Evolutionary conservation across 352 stramenopile species (phyloP).

Genomic region (Plasmopara halstedii): DNA sequence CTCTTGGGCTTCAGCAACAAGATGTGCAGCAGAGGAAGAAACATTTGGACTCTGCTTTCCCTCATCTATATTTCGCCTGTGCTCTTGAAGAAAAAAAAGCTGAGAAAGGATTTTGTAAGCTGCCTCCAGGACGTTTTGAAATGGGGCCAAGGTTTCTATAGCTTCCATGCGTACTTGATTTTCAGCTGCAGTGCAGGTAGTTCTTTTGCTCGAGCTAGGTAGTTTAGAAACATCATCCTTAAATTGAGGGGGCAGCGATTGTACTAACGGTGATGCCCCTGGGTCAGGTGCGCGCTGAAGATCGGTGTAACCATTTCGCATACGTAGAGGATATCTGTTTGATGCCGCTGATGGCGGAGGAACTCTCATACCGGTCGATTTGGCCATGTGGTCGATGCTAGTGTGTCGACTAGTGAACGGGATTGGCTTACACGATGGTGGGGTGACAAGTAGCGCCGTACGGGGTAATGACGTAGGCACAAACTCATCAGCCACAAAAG

Average conservation of each 20-base stretch:
- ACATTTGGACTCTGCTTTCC: slow-evolving; percentile 39
- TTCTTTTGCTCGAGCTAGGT: slow-evolving; percentile 6
- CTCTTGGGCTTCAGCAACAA: slow-evolving; percentile 55
- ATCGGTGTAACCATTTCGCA: slow-evolving; percentile 27
- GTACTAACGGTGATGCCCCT: slow-evolving; percentile 6
- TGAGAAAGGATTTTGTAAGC: slow-evolving; percentile 49
- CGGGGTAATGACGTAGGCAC: slow-evolving; percentile 46
- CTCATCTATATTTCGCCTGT: slow-evolving; percentile 20
- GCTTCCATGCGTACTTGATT: slow-evolving; percentile 1
- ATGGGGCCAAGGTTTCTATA: slow-evolving; percentile 1
- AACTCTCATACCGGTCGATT: slow-evolving; percentile 15
- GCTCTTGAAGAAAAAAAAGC: slow-evolving; percentile 64
- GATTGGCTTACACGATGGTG: slow-evolving; percentile 45
- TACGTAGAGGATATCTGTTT: slow-evolving; percentile 29
- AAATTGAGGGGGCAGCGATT: slow-evolving; percentile 16
- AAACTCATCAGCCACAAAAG: slow-evolving; percentile 63
- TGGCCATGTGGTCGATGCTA: slow-evolving; percentile 17
- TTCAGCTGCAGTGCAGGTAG: slow-evolving; percentile 4
- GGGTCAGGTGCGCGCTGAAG: slow-evolving; percentile 24
- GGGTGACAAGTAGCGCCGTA: slow-evolving; percentile 64
- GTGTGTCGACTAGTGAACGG: slow-evolving; percentile 15
- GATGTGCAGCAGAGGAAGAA: slow-evolving; percentile 46
- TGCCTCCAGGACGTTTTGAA: slow-evolving; percentile 34
- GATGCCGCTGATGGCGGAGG: slow-evolving; percentile 16
- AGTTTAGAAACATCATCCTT: slow-evolving; percentile 8